Percentiles rank a stretch among this genome's conserved stretches.
Evolutionary conservation across 2,329 filamentous ascomycete species (phyloP).

Genomic region (Colletotrichum siamense): DNA sequence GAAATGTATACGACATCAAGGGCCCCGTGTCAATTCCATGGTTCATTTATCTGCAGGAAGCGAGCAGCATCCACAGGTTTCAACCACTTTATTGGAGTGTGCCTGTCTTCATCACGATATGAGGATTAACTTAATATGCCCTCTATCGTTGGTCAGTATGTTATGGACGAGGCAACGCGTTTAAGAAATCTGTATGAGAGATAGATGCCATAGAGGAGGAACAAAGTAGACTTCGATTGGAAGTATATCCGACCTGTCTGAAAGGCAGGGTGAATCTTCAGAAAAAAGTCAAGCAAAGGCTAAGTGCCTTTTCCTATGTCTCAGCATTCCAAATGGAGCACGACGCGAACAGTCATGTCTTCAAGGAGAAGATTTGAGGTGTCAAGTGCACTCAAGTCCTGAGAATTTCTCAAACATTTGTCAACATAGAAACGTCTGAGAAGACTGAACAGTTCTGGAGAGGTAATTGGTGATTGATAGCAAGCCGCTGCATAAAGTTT

Average conservation of each 20-base stretch:
- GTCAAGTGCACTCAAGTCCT: rapidly evolving
- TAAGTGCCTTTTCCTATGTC: no score
- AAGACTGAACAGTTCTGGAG: neutral
- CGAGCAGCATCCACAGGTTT: neutral
- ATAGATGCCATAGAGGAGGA: neutral
- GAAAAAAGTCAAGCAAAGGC: neutral
- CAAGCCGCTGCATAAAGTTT: rapidly evolving
- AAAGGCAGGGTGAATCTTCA: no score
- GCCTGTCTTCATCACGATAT: neutral
- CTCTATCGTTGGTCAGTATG: neutral
- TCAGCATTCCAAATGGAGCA: no score
- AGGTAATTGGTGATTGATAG: neutral
- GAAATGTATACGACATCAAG: neutral
- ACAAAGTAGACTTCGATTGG: neutral
- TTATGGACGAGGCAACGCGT: neutral
- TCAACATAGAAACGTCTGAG: no score
- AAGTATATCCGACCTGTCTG: rapidly evolving
- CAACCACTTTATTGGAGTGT: neutral
- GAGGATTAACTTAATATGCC: rapidly evolving
- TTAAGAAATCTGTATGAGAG: rapidly evolving
- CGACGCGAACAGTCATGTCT: no score
- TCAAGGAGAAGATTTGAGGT: no score
- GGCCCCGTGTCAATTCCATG: neutral
- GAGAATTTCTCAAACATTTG: no score
- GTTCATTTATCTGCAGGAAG: neutral